These are phyloP conservation scores for Pneumocystis jirovecii DNA, from an alignment of 1,139 yeast species.

Conservation along the genomic window DNA sequence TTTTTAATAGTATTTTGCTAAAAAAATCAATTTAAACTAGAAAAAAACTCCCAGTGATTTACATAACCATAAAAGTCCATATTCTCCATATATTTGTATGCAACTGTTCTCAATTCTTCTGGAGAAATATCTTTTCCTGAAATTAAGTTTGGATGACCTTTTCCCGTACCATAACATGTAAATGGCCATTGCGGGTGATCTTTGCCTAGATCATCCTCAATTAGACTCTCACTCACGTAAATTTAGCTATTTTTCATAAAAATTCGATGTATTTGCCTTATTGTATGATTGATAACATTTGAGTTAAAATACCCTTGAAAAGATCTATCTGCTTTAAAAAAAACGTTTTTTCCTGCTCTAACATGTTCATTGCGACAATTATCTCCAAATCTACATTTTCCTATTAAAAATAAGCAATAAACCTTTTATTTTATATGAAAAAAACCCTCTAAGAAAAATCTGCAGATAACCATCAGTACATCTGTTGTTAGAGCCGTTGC, in stretches of 20 bases:
- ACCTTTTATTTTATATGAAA: background rate
- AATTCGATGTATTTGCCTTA: background rate
- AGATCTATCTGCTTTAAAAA: background rate
- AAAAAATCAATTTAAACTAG: background rate
- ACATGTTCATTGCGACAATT: background rate
- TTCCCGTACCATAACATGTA: conserved; percentile 7
- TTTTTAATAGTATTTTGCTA: background rate
- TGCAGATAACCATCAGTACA: background rate
- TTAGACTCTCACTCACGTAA: background rate
- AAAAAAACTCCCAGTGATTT: background rate
- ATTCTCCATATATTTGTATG: conserved; percentile 2
- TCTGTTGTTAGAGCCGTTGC: background rate
- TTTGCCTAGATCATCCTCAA: conserved; percentile 2
- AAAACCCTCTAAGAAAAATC: background rate
- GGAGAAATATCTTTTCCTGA: conserved; percentile 7
- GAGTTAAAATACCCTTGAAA: background rate
- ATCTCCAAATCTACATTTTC: background rate
- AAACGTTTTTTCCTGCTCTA: background rate
- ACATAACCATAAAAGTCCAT: background rate
- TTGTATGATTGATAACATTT: background rate
- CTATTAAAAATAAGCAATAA: background rate
- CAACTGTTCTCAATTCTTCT: conserved; percentile 6
- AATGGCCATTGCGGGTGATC: conserved; percentile 8
- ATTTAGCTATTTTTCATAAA: background rate
- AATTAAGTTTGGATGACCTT: conserved; percentile 4